These are phyloP conservation scores for Liquidambar formosana DNA, from an alignment of 164 flowering plant genomes.

Conservation along the genomic window DNA sequence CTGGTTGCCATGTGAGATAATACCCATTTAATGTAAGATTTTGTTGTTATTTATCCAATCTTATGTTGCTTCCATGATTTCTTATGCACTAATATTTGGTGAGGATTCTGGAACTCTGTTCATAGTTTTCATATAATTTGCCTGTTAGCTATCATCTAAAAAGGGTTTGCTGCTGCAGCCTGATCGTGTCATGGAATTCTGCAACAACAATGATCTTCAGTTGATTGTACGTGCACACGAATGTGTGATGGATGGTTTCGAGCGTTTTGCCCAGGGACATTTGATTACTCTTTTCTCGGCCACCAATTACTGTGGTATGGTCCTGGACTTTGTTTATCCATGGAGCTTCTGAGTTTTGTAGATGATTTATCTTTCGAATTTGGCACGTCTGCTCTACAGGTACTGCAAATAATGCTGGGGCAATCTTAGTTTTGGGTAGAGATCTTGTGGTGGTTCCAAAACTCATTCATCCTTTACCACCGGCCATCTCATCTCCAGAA, in stretches of 20 bases:
- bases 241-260: constrained; percentile 99
- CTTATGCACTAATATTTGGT: neutral
- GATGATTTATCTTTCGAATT: constrained; percentile 3
- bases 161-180: constrained; percentile 61
- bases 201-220: constrained; percentile 98
- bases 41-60: too few species aligned
- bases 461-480: constrained; percentile 97
- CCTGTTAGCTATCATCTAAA: neutral
- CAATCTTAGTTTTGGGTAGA: constrained; percentile 95
- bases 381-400: constrained; percentile 45
- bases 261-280: constrained; percentile 99
- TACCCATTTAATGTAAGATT: neutral
- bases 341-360: neutral
- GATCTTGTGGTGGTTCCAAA: constrained; percentile 99
- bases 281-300: constrained; percentile 97
- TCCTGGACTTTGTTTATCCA: neutral
- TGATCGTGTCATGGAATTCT: constrained; percentile 99
- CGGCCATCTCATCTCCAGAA: constrained; percentile 90
- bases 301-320: constrained; percentile 95
- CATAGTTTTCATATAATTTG: too few species aligned
- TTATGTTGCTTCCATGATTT: too few species aligned
- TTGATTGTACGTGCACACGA: constrained; percentile 99
- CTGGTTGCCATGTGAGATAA: neutral
- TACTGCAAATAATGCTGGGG: constrained; percentile 99
- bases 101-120: too few species aligned